Base-by-base conservation (phyloP, 2,329 filamentous ascomycete genomes). In the Decorospora gaudefroyi region DNA sequence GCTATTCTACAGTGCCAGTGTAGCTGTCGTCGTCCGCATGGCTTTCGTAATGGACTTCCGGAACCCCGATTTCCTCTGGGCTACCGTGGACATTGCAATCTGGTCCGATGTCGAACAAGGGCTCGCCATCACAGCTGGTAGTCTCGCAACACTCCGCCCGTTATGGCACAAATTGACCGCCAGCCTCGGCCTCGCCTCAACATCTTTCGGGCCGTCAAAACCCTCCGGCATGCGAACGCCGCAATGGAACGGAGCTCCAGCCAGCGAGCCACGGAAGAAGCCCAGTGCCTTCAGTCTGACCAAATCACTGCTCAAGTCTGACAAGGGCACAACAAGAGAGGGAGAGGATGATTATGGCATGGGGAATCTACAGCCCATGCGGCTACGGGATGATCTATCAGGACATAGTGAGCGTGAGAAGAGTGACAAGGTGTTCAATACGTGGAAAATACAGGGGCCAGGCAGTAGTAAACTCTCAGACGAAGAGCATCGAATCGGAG, bases 31-130 rank as follows among this genome's bases (percentile, higher is more conserved):
- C 16, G 67, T 68, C 12, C 64, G 68, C 10, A 65, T 67, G 50
- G 61, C 58, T 6, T 70, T 59, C 37, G 59, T 70, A 26, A 62
- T 62, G 57, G 58, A 70, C n/a, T 70, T 70, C 42, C 57, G 50
- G 25, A 51, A 61, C 19, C 46, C 54, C 9, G 67, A 70, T 31
- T 70, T 70, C 46, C 64, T 70, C 13, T 70, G 52, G 46, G 64
- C 59, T 12, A 70, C 68, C 6, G 42, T 68, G 22, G 63, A 70
- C 31, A 68, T 70, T 13, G 67, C 68, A 6, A 69, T 70, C 29
- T 70, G 68, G 68, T 64, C 59, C 34, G 61, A 67, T 38, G 60
- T 61, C n/a, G 68, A 70, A 41, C 64, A 67, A 57, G 68, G 65
- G 19, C 62, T 70, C 6, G 68, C 62, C 36, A 67, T 70, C 27